phyloP scores from a whole-genome alignment of 805 yeast genomes.

The Yarrowia keelungensis region DNA sequence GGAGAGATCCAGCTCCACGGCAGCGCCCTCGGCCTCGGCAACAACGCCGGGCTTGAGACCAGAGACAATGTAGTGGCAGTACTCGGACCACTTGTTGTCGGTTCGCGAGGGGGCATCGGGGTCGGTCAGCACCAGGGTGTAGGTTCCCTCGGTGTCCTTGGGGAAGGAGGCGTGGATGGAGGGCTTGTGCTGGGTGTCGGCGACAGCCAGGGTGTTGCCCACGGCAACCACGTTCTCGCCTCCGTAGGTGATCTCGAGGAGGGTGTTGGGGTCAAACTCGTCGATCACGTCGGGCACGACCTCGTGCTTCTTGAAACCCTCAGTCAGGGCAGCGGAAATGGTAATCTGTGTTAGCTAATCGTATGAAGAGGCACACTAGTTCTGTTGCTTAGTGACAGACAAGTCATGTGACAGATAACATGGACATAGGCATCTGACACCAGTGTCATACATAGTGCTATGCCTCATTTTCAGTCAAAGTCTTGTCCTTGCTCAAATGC shows the following conservation, averaged over 20 bases:
- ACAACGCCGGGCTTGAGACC: conserved; percentile 49
- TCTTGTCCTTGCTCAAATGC: too few species aligned
- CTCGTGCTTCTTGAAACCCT: conserved; percentile 53
- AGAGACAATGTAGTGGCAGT: conserved; percentile 70
- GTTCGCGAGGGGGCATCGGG: conserved; percentile 91
- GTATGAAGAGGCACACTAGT: too few species aligned
- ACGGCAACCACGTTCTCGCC: conserved; percentile 66
- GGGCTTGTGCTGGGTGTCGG: conserved; percentile 74
- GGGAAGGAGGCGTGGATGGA: conserved; percentile 67
- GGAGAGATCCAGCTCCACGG: conserved; percentile 42
- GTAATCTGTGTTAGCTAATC: conserved; percentile 49
- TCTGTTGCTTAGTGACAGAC: too few species aligned
- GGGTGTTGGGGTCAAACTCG: conserved; percentile 46
- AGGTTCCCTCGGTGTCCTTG: conserved; percentile 60
- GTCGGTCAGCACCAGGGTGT: conserved; percentile 82
- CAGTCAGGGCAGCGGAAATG: conserved; percentile 48
- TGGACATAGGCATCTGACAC: too few species aligned
- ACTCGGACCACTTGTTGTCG: conserved; percentile 90
- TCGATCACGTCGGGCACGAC: conserved; percentile 55
- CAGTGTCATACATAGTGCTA: too few species aligned
- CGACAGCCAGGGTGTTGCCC: conserved; percentile 74
- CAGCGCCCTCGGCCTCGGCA: conserved; percentile 44
- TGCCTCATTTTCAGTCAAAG: too few species aligned
- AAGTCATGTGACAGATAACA: too few species aligned
- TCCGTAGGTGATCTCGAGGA: conserved; percentile 71